phyloP scores from a whole-genome alignment of 768 basidiomycete species.

The Cystofilobasidium bisporidii region DNA sequence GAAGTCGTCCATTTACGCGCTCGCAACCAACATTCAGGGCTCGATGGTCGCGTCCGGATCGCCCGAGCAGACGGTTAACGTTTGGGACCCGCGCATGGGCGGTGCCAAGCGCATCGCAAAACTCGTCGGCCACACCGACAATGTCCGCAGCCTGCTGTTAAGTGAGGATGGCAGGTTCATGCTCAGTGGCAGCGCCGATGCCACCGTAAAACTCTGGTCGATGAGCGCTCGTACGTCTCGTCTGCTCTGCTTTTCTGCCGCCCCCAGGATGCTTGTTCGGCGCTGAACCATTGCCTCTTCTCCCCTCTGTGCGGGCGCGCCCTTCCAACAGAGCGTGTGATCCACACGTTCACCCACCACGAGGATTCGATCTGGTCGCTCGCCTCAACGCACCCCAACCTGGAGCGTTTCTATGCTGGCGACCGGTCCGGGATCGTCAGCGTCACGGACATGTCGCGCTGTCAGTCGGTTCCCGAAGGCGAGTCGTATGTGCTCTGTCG shows the following conservation, averaged over 20 bases:
- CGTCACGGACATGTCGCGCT: conserved; percentile 79
- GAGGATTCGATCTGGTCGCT: conserved; percentile 85
- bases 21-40: conserved; percentile 57
- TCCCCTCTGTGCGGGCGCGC: too few species aligned
- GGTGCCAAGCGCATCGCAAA: conserved; percentile 59
- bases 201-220: conserved; percentile 82
- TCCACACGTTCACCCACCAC: conserved; percentile 95
- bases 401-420: conserved; percentile 87
- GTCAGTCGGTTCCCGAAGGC: conserved; percentile 70
- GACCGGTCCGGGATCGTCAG: conserved; percentile 84
- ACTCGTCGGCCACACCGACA: conserved; percentile 93
- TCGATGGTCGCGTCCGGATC: conserved; percentile 76
- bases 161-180: conserved; percentile 79
- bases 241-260: too few species aligned
- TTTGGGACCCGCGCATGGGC: conserved; percentile 88
- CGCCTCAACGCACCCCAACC: conserved; percentile 71
- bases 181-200: conserved; percentile 40
- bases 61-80: conserved; percentile 76
- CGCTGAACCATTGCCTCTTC: too few species aligned
- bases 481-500: conserved; percentile 72
- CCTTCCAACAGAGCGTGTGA: conserved; percentile 56
- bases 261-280: too few species aligned
- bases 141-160: conserved; percentile 78
- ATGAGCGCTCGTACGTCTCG: conserved; percentile 44
- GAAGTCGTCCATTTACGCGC: conserved; percentile 40